Evolutionary conservation across 116 monocot genomes (phyloP).

Genomic region (Cymodocea nodosa): DNA sequence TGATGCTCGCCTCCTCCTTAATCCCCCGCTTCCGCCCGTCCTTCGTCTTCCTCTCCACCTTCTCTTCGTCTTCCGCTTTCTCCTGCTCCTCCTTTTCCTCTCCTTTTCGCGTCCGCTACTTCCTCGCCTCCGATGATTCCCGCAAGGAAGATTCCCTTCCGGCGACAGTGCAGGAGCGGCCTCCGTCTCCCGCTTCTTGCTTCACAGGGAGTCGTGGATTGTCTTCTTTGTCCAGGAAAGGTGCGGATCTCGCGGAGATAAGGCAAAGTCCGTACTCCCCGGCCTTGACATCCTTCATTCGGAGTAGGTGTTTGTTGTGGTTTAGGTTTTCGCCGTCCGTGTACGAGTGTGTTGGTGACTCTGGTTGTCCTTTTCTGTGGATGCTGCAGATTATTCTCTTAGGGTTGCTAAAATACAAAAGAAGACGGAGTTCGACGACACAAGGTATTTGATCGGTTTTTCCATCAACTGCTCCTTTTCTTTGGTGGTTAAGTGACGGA

Average conservation of each 20-base stretch:
- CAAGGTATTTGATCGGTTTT: conserved; percentile 22
- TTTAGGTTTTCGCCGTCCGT: neutral
- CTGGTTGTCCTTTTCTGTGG: neutral
- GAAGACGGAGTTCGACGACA: conserved; percentile 35
- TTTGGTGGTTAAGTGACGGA: no score
- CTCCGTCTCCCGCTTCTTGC: neutral
- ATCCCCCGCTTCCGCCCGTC: conserved; percentile 8
- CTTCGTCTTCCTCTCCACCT: neutral
- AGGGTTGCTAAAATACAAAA: conserved; percentile 46
- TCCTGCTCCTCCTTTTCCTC: neutral
- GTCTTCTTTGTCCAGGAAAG: neutral
- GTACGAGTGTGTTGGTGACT: neutral
- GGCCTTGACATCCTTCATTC: conserved; percentile 8
- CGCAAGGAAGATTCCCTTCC: neutral
- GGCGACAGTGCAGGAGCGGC: neutral
- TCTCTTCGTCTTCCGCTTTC: neutral
- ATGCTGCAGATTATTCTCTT: conserved; percentile 44
- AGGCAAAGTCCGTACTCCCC: neutral
- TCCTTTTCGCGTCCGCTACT: neutral
- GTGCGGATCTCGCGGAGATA: neutral
- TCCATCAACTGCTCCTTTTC: no score
- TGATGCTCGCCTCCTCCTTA: conserved; percentile 9
- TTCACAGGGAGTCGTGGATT: neutral
- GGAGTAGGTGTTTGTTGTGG: conserved; percentile 13
- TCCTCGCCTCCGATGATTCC: conserved; percentile 1